Evolutionary conservation across 2,329 filamentous ascomycete species (phyloP), one percentile per base, ranked within the genome.

Genomic region (Triangularia verruculosa): DNA sequence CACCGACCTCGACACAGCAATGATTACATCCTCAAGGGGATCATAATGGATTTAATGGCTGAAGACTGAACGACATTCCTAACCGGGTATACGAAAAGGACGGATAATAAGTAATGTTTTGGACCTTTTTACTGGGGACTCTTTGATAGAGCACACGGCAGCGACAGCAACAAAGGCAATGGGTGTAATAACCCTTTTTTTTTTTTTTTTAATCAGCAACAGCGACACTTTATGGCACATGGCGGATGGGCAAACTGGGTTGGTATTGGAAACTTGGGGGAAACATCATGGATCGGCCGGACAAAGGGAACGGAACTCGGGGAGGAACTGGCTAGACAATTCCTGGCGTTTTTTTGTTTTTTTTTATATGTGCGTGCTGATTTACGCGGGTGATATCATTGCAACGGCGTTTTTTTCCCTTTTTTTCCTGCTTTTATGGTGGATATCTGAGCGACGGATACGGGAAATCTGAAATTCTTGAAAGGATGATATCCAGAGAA

Each of bases 81-180:
- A 13, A 7, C 52, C 52, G 17, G 27, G 22, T 25, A 54, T 25
- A 54, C 22, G 52, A 28, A n/a, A 28, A n/a, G 20, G 25, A 54
- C n/a, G 27, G 58, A 61, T 53, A 55, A 13, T 24, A 47, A 47
- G 54, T 61, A 53, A 61, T 56, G 52, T 61, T 56, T 55, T 61
- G 51, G 55, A 30, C 22, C 7, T 15, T 15, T 57, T 17, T 57
- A n/a, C n/a, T 39, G 30, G n/a, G 20, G 39, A 8, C 39, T 47
- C 17, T 47, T 47, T 47, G 39, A 47, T 11, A 47, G 39, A 47
- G 39, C 6, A 20, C 39, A 20, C 39, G 3, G n/a, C 39, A 20
- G n/a, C n/a, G n/a, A n/a, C n/a, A 47, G 13, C 30, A 32, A 17
- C n/a, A 20, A 47, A n/a, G 5, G 34, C 34, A n/a, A 43, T 43